These are phyloP conservation scores for Xanthoparmelia taractica DNA, from an alignment of 495 filamentous ascomycete species.

Conservation along the genomic window DNA sequence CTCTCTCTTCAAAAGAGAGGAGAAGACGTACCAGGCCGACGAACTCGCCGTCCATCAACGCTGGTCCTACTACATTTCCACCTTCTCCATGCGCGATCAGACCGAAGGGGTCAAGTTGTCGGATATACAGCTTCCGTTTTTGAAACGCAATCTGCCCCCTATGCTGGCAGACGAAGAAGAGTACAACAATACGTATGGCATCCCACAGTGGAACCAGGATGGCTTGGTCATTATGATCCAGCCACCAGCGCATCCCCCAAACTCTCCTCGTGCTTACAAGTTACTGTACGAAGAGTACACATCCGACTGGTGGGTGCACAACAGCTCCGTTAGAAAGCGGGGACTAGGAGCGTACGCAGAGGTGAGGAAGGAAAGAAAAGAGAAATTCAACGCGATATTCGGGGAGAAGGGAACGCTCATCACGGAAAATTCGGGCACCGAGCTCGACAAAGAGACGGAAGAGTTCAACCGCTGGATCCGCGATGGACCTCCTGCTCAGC, in stretches of 20 bases:
- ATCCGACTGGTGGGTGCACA: slow-evolving; percentile 46
- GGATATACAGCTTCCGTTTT: slow-evolving; percentile 56
- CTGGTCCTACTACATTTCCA: slow-evolving; percentile 92
- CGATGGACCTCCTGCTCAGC: slow-evolving; percentile 11
- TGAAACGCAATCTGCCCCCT: slow-evolving; percentile 65
- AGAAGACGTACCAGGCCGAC: slow-evolving; percentile 65
- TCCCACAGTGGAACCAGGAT: slow-evolving; percentile 58
- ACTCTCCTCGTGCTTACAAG: slow-evolving; percentile 69
- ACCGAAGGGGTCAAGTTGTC: slow-evolving; percentile 74
- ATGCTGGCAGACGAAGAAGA: slow-evolving; percentile 40
- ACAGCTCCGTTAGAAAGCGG: slow-evolving; percentile 13
- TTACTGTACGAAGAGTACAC: slow-evolving; percentile 69
- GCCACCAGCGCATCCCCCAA: neutral
- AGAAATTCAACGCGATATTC: slow-evolving; percentile 21
- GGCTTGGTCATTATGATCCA: slow-evolving; percentile 65
- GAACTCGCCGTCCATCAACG: slow-evolving; percentile 50
- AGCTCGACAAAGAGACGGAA: slow-evolving; percentile 20
- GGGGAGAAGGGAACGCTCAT: slow-evolving; percentile 22
- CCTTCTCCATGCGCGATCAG: slow-evolving; percentile 76
- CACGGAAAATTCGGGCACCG: slow-evolving; percentile 11
- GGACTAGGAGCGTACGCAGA: slow-evolving; percentile 22
- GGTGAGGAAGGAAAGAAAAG: slow-evolving; percentile 17
- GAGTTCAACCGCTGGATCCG: slow-evolving; percentile 17
- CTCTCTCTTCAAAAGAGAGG: slow-evolving; percentile 68
- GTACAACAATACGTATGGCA: slow-evolving; percentile 38